Base-by-base conservation (phyloP, 148 eudicot genomes). In the Camellia granthamiana region DNA sequence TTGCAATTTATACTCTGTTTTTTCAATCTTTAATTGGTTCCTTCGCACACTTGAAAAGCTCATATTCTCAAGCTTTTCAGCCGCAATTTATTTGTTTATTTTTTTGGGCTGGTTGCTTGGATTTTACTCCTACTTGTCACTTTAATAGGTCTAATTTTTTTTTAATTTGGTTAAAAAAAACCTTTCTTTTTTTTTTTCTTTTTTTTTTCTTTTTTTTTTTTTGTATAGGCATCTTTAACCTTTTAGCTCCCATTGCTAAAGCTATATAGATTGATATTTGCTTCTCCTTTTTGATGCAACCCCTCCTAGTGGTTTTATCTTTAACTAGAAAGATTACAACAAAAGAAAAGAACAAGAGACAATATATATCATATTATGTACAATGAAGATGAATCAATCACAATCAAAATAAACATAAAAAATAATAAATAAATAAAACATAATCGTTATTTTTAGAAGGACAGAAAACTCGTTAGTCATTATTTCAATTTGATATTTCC, bases 21-120 rank as follows among this genome's bases (percentile, higher is more conserved):
- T 2, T 66, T 30, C 4, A 11, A n/a, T 60, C 19, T 6, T 30
- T 76, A 67, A 83, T 85, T 85, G 88, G 71, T 88, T 81, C 42
- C 90, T 83, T 85, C 62, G 69, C 11, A 64, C 51, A 67, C 79
- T 78, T n/a, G 66, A 79, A 79, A 82, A 55, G 63, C 47, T 63
- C 61, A 78, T 77, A 74, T 73, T 83, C 83, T 49, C 69, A 18
- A 19, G 49, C 30, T 72, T 72, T 80, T 60, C 23, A 8, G 54
- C 66, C 3, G 76, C 49, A 49, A 16, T 51, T 52, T 19, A 15
- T 15, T 30, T 71, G 38, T 38, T 38, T 14, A 23, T 63, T 54
- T n/a, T 66, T 43, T 54, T 46, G 60, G 75, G 66, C 75, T 46
- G 76, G 55, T 77, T 77, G 80, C 84, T 77, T 82, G n/a, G 63